A percentile compares a stretch with the other conserved stretches of the same genome.
Conservation (phyloP, 495 filamentous ascomycete species). For the Penicillium waksmanii region DNA sequence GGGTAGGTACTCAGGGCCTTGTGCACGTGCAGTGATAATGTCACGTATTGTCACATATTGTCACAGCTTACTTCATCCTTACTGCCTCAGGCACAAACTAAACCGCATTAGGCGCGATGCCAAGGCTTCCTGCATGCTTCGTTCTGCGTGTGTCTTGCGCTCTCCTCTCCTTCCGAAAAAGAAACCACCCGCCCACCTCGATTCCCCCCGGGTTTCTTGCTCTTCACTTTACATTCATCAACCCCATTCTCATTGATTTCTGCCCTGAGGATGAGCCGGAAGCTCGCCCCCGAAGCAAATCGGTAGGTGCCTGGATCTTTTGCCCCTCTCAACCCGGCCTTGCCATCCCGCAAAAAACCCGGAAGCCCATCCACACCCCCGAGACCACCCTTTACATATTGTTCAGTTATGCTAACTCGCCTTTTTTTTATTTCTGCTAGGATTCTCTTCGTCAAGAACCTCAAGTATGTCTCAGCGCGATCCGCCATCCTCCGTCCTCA, state of each 20-base stretch:
- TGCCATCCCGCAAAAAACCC: conserved; percentile 18
- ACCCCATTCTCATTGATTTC: conserved; percentile 10
- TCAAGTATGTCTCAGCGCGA: conserved; percentile 64
- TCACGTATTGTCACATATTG: conserved; percentile 15
- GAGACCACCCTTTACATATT: neutral
- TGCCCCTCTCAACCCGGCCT: conserved; percentile 36
- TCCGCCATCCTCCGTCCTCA: conserved; percentile 10
- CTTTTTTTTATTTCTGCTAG: conserved; percentile 44
- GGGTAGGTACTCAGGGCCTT: neutral
- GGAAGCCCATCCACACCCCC: conserved; percentile 5
- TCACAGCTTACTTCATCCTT: conserved; percentile 19
- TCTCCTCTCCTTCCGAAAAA: conserved; percentile 16
- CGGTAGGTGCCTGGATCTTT: conserved; percentile 60
- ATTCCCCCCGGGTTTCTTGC: conserved; percentile 33
- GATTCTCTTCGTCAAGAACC: conserved; percentile 98
- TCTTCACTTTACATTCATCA: conserved; percentile 21
- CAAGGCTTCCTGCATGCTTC: conserved; percentile 31
- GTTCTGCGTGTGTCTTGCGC: conserved; percentile 21
- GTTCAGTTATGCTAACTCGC: neutral
- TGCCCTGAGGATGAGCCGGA: conserved; percentile 58
- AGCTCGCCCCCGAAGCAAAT: conserved; percentile 96
- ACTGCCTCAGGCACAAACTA: conserved; percentile 26
- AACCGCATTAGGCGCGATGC: conserved; percentile 36
- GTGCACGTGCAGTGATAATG: conserved; percentile 17
- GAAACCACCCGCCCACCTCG: conserved; percentile 18